These are phyloP conservation scores for Eucalyptus erythrocorys DNA, from an alignment of 345 rosid genomes.

Conservation along the genomic window DNA sequence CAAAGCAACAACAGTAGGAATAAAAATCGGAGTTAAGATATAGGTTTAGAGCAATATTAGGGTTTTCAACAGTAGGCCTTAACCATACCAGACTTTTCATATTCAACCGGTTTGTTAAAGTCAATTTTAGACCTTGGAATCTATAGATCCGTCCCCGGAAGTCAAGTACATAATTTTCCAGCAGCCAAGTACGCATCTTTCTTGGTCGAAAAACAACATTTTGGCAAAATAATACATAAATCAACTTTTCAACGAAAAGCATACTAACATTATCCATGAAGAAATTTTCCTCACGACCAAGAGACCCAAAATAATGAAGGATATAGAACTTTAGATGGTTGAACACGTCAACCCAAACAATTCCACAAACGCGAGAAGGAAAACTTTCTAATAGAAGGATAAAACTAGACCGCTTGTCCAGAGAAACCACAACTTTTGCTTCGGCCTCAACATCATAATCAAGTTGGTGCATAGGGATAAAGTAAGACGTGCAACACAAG, in stretches of 20 bases:
- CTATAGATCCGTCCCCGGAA: background rate
- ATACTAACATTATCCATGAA: background rate
- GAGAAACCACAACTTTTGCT: background rate
- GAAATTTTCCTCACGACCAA: background rate
- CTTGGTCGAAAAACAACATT: background rate
- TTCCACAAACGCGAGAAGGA: background rate
- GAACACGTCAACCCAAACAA: background rate
- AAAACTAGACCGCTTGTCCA: background rate
- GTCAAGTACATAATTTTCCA: background rate
- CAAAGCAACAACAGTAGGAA: background rate
- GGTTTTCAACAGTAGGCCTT: background rate
- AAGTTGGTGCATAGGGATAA: background rate
- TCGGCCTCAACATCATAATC: background rate
- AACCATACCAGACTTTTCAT: background rate
- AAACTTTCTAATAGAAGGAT: background rate
- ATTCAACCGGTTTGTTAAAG: background rate
- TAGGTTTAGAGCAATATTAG: background rate
- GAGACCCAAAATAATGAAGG: background rate
- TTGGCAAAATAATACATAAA: background rate
- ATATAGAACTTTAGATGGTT: background rate
- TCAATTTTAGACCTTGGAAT: background rate
- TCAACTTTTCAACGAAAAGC: background rate
- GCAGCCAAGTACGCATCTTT: background rate
- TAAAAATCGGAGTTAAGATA: background rate
- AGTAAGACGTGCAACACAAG: background rate